phyloP scores from a whole-genome alignment of 148 eudicot species.

The Persicaria maculosa region DNA sequence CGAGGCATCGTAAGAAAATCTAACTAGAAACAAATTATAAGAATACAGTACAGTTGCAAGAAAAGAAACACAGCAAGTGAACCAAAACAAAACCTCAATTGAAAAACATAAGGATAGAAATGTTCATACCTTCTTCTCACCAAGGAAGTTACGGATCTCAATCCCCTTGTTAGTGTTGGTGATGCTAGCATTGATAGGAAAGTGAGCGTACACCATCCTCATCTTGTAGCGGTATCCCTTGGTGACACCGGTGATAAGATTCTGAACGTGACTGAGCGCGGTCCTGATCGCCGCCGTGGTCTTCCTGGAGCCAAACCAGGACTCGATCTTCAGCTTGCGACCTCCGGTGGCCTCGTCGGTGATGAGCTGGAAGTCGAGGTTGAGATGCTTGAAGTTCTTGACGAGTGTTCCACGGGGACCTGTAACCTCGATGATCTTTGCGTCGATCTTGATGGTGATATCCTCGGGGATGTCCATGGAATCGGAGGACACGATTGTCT shows the following conservation, averaged over 20 bases:
- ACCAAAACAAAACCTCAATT: no score
- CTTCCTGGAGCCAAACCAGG: conserved; percentile 42
- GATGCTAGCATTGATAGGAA: conserved; percentile 40
- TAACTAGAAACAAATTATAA: no score
- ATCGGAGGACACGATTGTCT: conserved; percentile 43
- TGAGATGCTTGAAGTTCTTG: conserved; percentile 47
- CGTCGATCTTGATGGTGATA: conserved; percentile 32
- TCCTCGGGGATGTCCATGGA: conserved; percentile 52
- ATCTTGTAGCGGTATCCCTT: conserved; percentile 53
- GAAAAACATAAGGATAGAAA: no score
- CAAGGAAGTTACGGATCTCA: conserved; percentile 42
- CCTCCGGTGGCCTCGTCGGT: conserved; percentile 33
- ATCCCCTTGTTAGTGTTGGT: conserved; percentile 16
- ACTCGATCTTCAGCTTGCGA: conserved; percentile 40
- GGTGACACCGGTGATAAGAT: conserved; percentile 45
- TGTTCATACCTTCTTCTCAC: conserved; percentile 30
- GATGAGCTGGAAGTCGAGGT: conserved; percentile 43
- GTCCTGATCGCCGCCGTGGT: conserved; percentile 41
- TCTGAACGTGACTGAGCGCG: conserved; percentile 36
- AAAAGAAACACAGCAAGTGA: no score
- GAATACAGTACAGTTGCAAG: no score
- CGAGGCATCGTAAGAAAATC: no score
- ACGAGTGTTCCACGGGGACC: conserved; percentile 46
- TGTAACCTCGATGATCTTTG: conserved; percentile 42
- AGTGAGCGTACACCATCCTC: conserved; percentile 54